phyloP scores from a whole-genome alignment of 208 protist species.

The Trypanosoma boissoni region DNA sequence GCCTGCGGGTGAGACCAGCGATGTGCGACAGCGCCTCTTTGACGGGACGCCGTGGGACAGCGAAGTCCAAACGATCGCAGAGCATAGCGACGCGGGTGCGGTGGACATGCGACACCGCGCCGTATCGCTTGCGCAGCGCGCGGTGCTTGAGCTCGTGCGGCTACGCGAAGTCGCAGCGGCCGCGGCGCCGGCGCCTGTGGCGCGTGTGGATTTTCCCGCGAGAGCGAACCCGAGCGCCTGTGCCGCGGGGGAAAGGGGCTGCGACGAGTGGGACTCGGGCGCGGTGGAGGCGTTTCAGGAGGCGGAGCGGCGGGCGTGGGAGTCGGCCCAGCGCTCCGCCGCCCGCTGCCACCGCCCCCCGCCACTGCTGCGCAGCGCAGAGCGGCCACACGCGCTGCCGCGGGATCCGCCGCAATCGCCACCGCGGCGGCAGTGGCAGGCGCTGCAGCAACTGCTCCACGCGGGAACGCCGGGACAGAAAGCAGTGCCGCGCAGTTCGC shows the following conservation, averaged over 20 bases:
- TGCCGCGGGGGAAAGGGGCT: no score
- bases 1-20: constrained; percentile 4
- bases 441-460: not conserved
- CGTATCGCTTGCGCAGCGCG: constrained; percentile 28
- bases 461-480: constrained; percentile 1
- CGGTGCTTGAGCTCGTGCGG: constrained; percentile 31
- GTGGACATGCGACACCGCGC: constrained; percentile 22
- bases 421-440: no score
- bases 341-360: not conserved
- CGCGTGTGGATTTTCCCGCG: no score
- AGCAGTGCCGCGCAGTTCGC: not conserved
- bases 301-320: constrained; percentile 25
- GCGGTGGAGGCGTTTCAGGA: constrained; percentile 21
- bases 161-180: constrained; percentile 9
- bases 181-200: not conserved
- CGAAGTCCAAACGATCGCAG: not conserved
- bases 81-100: not conserved
- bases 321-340: constrained; percentile 22
- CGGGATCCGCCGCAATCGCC: not conserved
- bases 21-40: constrained; percentile 17
- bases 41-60: constrained; percentile 6
- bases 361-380: not conserved
- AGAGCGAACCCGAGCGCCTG: no score
- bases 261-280: no score
- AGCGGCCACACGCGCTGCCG: not conserved